Conservation (phyloP, 495 filamentous ascomycete species). For the Margaritispora aquatica region DNA sequence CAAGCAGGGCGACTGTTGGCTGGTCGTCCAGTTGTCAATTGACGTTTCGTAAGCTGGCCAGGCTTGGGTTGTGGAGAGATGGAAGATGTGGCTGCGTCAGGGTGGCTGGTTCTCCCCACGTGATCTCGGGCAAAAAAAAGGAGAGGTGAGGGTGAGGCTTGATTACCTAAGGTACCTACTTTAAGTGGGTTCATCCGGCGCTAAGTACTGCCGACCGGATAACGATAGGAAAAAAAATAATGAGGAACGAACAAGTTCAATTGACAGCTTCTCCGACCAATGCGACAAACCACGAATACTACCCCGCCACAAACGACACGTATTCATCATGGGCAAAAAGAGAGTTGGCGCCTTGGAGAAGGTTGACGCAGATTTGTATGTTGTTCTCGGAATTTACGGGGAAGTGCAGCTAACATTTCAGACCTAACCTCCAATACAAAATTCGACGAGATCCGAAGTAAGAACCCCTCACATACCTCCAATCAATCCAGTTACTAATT, state of each 20-base stretch:
- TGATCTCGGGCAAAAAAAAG: not conserved
- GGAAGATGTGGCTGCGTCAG: too few relatives aligned
- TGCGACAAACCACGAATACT: not conserved
- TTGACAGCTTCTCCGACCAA: not conserved
- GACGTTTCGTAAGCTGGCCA: too few relatives aligned
- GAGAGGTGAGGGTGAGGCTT: too few relatives aligned
- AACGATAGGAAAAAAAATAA: too few relatives aligned
- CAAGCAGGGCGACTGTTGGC: not conserved
- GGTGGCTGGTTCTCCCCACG: not conserved
- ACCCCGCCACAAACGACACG: slow-evolving; percentile 5
- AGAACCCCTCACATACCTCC: slow-evolving; percentile 21
- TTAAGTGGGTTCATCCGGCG: too few relatives aligned
- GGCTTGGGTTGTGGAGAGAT: too few relatives aligned
- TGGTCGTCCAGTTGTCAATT: not conserved
- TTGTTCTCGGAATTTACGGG: not conserved
- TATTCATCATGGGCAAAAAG: slow-evolving; percentile 63
- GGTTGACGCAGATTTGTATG: slow-evolving; percentile 81
- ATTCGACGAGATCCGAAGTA: slow-evolving; percentile 76
- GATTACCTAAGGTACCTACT: too few relatives aligned
- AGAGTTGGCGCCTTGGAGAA: slow-evolving; percentile 90
- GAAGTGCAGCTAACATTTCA: slow-evolving; percentile 28
- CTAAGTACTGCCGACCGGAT: too few relatives aligned
- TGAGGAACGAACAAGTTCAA: too few relatives aligned
- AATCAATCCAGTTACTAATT: not conserved
- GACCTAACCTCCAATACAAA: slow-evolving; percentile 82